Evolutionary conservation across 1,139 yeast species (phyloP).

Genomic region (Ogataea hybrid): DNA sequence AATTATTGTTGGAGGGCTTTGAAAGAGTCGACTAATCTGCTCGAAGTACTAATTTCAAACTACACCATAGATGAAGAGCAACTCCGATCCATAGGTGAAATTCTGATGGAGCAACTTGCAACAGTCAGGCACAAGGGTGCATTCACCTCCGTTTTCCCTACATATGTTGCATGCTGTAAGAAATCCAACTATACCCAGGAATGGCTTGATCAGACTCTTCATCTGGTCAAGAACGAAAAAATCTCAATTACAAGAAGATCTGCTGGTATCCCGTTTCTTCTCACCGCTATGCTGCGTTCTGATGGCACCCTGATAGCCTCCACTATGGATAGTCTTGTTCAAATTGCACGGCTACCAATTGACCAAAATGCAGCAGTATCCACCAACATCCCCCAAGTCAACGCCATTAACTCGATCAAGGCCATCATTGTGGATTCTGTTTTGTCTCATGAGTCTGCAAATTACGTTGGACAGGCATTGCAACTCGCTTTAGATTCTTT

Average conservation of each 20-base stretch:
- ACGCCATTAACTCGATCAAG: conserved; percentile 83
- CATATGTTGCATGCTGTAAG: conserved; percentile 62
- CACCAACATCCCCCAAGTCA: conserved; percentile 85
- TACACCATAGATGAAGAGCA: conserved; percentile 28
- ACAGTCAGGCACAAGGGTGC: conserved; percentile 88
- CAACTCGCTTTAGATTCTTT: conserved; percentile 61
- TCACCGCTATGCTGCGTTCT: conserved; percentile 70
- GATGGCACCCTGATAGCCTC: conserved; percentile 42
- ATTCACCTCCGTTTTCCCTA: conserved; percentile 80
- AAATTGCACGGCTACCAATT: conserved; percentile 53
- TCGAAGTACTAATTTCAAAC: conserved; percentile 43
- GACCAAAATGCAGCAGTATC: conserved; percentile 41
- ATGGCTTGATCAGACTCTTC: conserved; percentile 59
- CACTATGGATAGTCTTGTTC: conserved; percentile 51
- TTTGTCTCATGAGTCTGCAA: conserved; percentile 51
- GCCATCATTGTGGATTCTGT: conserved; percentile 70
- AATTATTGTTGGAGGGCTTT: conserved; percentile 83
- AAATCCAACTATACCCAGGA: conserved; percentile 17
- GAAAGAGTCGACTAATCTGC: conserved; percentile 67
- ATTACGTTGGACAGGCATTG: conserved; percentile 56
- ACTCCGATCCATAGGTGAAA: conserved; percentile 42
- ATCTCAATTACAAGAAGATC: conserved; percentile 84
- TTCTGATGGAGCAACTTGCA: conserved; percentile 64
- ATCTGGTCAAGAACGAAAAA: conserved; percentile 51
- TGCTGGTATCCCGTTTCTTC: conserved; percentile 82